Evolutionary conservation across 1,139 yeast genomes (phyloP), one percentile per base, ranked within the genome.

Genomic region (Lodderomyces metapsilosis): DNA sequence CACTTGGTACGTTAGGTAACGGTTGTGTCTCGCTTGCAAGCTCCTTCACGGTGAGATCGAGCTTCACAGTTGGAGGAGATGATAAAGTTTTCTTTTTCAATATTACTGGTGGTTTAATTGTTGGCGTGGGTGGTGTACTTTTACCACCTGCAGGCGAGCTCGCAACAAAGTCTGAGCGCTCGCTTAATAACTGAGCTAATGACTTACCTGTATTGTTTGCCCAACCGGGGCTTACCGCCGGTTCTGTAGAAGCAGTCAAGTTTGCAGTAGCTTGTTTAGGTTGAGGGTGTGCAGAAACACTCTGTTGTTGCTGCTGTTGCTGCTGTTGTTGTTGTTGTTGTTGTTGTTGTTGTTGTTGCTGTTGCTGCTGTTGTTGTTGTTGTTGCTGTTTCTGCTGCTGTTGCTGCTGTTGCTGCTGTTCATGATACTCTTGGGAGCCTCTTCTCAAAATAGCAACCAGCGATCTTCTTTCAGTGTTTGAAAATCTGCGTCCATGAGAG

Each of bases 151-250:
- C 9, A 5, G 47, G 41, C 6, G 44, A 24, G 13, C 36, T 22
- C 13, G 50, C 35, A 33, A 45, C 43, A n/a, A 47, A 47, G n/a
- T 54, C 52, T 4, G 61, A 53, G 36, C 54, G 53, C 32, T 49
- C 56, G 36, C 74, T 65, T 39, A 71, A 60, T 16, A 70, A 48
- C 39, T 69, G 69, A 0, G 76, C 77, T 42, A 69, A 59, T 44
- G 75, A 70, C 44, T 59, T 54, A 1, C 62, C 61, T 6, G 55
- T 50, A 17, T 59, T 64, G 35, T 54, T 51, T 9, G 39, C 37
- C 20, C 25, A 33, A 21, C 25, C 17, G 34, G 54, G 49, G 11
- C 43, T 40, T 4, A 54, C 52, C 5, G 57, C 48, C 1, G 59
- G 54, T 23, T 31, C n/a, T 11, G 41, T 7, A 9, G 38, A 28